Percentiles rank a stretch among this genome's conserved stretches.
Conservation (phyloP, 2,329 filamentous ascomycete species). For the Chrysosphaeria jannelii region DNA sequence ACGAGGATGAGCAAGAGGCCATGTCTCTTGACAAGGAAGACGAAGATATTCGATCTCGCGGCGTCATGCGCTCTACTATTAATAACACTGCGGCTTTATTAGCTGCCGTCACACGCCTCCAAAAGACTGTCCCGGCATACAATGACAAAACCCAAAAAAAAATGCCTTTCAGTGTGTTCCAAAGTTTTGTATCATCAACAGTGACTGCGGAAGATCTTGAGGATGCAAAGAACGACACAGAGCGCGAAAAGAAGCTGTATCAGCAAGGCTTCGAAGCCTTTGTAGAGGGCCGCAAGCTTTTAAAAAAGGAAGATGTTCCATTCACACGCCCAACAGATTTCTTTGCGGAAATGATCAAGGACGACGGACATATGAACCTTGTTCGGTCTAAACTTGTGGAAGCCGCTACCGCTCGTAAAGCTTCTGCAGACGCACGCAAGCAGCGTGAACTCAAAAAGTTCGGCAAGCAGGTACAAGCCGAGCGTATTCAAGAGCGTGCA, state of each 20-base stretch:
- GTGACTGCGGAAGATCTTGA: conserved; percentile 35
- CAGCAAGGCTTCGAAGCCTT: conserved; percentile 62
- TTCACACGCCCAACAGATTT: conserved; percentile 84
- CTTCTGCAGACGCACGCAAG: conserved; percentile 66
- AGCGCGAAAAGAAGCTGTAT: conserved; percentile 81
- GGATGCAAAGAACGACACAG: conserved; percentile 73
- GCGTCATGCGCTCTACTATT: conserved; percentile 63
- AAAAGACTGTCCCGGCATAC: conserved; percentile 6
- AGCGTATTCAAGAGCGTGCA: conserved; percentile 77
- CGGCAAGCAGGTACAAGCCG: conserved; percentile 90
- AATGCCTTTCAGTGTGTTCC: conserved; percentile 54
- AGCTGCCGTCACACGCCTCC: conserved; percentile 50
- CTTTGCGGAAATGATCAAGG: conserved; percentile 98
- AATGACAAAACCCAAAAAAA: conserved; percentile 23
- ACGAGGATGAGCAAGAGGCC: conserved; percentile 19
- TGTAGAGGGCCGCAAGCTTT: conserved; percentile 34
- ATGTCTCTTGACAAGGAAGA: conserved; percentile 30
- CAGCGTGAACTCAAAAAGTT: conserved; percentile 95
- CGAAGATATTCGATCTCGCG: conserved; percentile 49
- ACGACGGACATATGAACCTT: conserved; percentile 92
- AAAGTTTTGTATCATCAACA: conserved; percentile 33
- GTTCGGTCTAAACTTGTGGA: conserved; percentile 83
- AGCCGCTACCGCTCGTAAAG: conserved; percentile 77
- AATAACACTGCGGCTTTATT: conserved; percentile 82
- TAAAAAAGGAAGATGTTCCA: conserved; percentile 55